Percentiles rank a stretch among this genome's conserved stretches.
phyloP scores from a whole-genome alignment of 805 yeast genomes.

The Barnettozyma sp. region DNA sequence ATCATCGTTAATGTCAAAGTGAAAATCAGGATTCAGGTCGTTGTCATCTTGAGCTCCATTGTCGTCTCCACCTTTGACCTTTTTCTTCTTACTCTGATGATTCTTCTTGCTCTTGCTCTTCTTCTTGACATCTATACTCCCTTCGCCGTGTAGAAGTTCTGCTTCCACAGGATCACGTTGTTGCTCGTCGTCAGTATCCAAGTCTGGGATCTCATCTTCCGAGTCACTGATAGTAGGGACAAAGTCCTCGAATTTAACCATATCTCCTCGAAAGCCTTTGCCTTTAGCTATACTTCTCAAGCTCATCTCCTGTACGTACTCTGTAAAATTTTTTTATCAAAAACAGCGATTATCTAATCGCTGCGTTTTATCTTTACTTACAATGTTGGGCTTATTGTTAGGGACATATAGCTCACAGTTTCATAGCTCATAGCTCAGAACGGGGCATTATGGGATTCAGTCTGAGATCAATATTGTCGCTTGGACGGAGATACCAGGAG shows the following conservation, averaged over 20 bases:
- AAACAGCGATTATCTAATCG: neutral
- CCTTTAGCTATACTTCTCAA: too few relatives aligned
- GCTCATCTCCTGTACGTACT: too few relatives aligned
- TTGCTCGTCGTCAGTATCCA: slow-evolving; percentile 33
- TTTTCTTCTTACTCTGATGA: slow-evolving; percentile 23
- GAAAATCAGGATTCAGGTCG: slow-evolving; percentile 68
- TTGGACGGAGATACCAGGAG: slow-evolving; percentile 6
- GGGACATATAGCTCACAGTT: too few relatives aligned
- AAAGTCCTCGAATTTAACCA: slow-evolving; percentile 43
- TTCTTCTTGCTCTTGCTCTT: slow-evolving; percentile 8
- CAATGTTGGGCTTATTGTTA: too few relatives aligned
- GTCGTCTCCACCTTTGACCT: slow-evolving; percentile 19
- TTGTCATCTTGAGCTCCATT: slow-evolving; percentile 36
- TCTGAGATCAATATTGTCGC: slow-evolving; percentile 4
- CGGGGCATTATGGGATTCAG: slow-evolving; percentile 4
- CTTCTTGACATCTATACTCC: slow-evolving; percentile 4
- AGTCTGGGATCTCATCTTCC: slow-evolving; percentile 58
- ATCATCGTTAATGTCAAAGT: slow-evolving; percentile 59
- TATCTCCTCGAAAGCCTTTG: too few relatives aligned
- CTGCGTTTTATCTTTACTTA: too few relatives aligned
- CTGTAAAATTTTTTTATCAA: slow-evolving; percentile 1
- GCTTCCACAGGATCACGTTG: slow-evolving; percentile 29
- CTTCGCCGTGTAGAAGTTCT: slow-evolving; percentile 6
- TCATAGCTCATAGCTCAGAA: too few relatives aligned
- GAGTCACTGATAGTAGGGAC: slow-evolving; percentile 72